These are phyloP conservation scores for Fusarium stilboides DNA, from an alignment of 2,329 filamentous ascomycete genomes.

Conservation along the genomic window DNA sequence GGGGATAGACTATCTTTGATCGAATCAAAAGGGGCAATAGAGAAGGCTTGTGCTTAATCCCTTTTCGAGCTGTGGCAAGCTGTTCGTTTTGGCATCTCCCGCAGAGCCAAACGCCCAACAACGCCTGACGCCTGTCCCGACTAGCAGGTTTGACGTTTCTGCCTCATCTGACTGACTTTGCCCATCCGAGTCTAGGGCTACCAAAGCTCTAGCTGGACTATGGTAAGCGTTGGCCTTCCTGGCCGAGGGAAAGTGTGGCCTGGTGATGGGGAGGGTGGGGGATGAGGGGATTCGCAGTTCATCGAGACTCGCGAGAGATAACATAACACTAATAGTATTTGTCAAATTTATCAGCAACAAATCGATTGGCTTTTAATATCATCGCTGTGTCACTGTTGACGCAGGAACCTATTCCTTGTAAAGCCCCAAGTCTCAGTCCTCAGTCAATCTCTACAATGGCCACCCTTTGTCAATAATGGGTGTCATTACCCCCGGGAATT, in stretches of 20 bases:
- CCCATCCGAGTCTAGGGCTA: not conserved
- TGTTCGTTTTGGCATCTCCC: not conserved
- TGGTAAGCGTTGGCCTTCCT: not conserved
- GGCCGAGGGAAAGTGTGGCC: not conserved
- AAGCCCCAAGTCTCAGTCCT: constrained; percentile 1
- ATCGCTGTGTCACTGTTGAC: not conserved
- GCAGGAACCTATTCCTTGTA: not conserved
- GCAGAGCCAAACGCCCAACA: constrained; percentile 4
- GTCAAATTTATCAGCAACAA: not conserved
- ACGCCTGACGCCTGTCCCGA: constrained; percentile 15
- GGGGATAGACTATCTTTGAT: not conserved
- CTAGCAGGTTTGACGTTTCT: constrained; percentile 34
- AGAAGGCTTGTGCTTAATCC: constrained; percentile 3
- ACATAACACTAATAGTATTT: not conserved
- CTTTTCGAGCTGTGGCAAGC: constrained; percentile 8
- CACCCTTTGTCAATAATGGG: not conserved
- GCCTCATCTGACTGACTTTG: constrained; percentile 10
- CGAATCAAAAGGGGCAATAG: constrained; percentile 12
- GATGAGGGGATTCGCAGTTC: constrained; percentile 19
- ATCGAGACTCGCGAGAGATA: not conserved
- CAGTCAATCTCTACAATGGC: not conserved
- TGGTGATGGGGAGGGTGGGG: not conserved
- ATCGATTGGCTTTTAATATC: not conserved
- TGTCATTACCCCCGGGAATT: not conserved
- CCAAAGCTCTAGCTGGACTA: not conserved